Conservation (phyloP, 192 early-diverging fungal species). For the Coemansia sp. region DNA sequence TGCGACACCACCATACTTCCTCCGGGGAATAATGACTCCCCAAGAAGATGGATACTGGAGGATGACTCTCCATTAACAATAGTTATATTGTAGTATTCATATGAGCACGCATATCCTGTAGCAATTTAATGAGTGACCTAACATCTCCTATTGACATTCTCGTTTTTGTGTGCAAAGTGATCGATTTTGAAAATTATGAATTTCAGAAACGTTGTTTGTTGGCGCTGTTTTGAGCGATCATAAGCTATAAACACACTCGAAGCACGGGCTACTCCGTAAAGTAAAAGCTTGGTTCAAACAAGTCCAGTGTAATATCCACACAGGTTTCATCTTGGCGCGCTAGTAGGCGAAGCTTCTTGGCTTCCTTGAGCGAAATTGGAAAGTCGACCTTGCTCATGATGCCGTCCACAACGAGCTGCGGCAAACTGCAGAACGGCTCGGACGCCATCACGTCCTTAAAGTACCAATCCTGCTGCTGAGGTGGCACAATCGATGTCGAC, state of each 20-base stretch:
- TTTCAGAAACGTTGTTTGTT: too few relatives aligned
- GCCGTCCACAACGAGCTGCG: slow-evolving; percentile 9
- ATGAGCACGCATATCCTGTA: too few relatives aligned
- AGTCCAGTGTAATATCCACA: background rate
- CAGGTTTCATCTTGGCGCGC: background rate
- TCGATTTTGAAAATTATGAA: too few relatives aligned
- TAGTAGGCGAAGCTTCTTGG: slow-evolving; percentile 29
- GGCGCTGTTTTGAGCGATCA: too few relatives aligned
- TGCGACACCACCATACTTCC: too few relatives aligned
- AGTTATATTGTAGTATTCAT: too few relatives aligned
- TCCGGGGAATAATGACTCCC: too few relatives aligned
- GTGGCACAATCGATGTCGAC: slow-evolving; percentile 55
- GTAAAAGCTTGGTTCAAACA: background rate
- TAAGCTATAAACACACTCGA: background rate
- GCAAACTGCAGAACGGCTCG: slow-evolving; percentile 12
- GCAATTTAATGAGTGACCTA: too few relatives aligned
- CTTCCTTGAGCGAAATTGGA: slow-evolving; percentile 42
- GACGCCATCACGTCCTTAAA: background rate
- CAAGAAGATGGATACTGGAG: too few relatives aligned
- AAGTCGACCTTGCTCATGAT: slow-evolving; percentile 20
- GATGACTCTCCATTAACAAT: too few relatives aligned
- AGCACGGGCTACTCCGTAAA: background rate
- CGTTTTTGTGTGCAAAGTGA: too few relatives aligned
- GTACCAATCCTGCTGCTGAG: slow-evolving; percentile 54
- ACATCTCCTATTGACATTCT: too few relatives aligned